A percentile compares a stretch with the other conserved stretches of the same genome.
Conservation (phyloP, 148 eudicot species). For the Amaranthus palmeri region DNA sequence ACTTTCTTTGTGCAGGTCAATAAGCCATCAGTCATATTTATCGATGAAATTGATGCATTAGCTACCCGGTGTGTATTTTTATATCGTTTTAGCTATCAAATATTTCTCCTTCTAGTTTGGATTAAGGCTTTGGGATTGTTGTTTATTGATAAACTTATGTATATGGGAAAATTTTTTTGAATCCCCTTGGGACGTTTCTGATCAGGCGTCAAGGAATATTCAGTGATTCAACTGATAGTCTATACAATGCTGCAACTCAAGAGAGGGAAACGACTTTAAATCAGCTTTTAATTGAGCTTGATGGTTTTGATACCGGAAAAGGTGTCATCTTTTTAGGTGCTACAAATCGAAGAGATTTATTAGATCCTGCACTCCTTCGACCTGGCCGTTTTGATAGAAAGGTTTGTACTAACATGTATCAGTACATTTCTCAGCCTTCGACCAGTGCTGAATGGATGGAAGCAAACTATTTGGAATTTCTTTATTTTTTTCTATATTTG, state of each 20-base stretch:
- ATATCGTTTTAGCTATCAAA: conserved; percentile 5
- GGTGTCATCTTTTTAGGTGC: conserved; percentile 97
- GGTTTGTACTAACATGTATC: conserved; percentile 35
- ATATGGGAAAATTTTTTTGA: neutral
- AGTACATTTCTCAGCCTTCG: conserved; percentile 1
- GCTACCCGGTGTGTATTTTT: conserved; percentile 57
- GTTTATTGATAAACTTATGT: neutral
- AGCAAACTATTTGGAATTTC: neutral
- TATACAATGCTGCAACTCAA: conserved; percentile 82
- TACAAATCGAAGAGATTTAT: conserved; percentile 84
- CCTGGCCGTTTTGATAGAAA: conserved; percentile 99
- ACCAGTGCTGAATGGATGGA: too few species aligned
- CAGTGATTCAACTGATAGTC: conserved; percentile 42
- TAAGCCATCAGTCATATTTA: conserved; percentile 88
- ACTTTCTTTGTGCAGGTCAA: conserved; percentile 59
- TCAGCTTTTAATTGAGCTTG: conserved; percentile 89
- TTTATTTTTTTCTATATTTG: neutral
- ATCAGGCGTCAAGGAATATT: conserved; percentile 80
- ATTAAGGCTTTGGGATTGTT: too few species aligned
- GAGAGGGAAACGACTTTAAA: conserved; percentile 94
- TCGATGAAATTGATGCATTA: conserved; percentile 93
- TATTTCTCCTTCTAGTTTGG: neutral
- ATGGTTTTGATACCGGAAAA: conserved; percentile 96
- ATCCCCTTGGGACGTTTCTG: conserved; percentile 4
- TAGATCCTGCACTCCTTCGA: conserved; percentile 97